Evolutionary conservation across 2,329 filamentous ascomycete species (phyloP), one percentile per base, ranked within the genome.

Genomic region (Cladosporium sp.): DNA sequence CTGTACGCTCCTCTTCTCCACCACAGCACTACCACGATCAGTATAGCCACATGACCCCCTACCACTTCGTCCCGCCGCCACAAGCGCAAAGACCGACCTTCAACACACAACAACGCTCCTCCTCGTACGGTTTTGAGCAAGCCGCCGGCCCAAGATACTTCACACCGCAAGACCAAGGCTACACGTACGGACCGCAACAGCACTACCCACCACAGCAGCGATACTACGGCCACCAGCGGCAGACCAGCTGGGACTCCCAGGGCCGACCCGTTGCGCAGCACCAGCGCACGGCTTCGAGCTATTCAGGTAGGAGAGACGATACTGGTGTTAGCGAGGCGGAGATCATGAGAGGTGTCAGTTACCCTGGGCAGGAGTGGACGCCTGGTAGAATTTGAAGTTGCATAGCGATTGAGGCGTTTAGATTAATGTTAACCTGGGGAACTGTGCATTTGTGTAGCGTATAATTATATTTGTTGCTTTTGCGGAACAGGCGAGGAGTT

Each of bases 361-460:
- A 86, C 66, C 84, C 84, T 0, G 84, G 84, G 0, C 82, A 86
- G 69, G 84, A 87, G 66, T 87, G 84, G 83, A 80, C 80, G 59
- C 82, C 82, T 7, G 44, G 48, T 18, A 43, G 48, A n/a, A 3
- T 22, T 22, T 50, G 40, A 50, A 3, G 13, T 40, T 28, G 46
- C 37, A 42, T 14, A 33, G 46, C 14, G 11, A 18, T 33, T 3
- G 9, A 10, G 3, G 19, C 5, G 42, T 32, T 33, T n/a, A 4
- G 19, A 32, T 14, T 33, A 9, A 6, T 10, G 19, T 33, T 14
- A 14, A 14, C 9, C 7, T 7, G 22, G 22, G 22, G 22, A 28
- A 7, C 2, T 28, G 22, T 28, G 22, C 22, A 28, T 28, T 28
- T 28, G 22, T 28, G 4, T 28, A 28, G 22, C 22, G 22, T 28